A percentile compares a stretch with the other conserved stretches of the same genome.
phyloP scores from a whole-genome alignment of 441 rosid genomes.

The Jatropha multifida region DNA sequence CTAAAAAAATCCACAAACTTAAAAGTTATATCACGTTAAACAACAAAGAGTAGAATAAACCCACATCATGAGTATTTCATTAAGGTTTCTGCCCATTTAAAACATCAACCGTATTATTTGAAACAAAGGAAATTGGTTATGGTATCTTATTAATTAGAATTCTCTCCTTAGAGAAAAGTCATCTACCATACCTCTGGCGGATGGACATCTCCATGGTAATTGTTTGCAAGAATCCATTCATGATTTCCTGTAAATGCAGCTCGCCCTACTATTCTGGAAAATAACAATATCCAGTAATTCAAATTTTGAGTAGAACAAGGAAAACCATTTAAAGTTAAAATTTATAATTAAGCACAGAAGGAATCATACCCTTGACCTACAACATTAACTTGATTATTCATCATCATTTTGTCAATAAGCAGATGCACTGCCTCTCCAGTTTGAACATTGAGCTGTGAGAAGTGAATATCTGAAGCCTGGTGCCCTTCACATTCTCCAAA shows the following conservation, averaged over 20 bases:
- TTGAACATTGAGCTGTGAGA: conserved; percentile 37
- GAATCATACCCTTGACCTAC: conserved; percentile 84
- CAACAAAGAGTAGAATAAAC: not conserved
- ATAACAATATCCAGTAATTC: conserved; percentile 16
- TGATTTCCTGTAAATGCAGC: conserved; percentile 88
- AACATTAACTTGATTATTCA: conserved; percentile 60
- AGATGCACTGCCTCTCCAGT: conserved; percentile 40
- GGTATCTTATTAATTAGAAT: too few species aligned
- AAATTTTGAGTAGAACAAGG: conserved; percentile 3
- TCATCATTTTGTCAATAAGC: conserved; percentile 76
- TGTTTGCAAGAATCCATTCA: conserved; percentile 76
- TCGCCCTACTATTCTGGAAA: conserved; percentile 79
- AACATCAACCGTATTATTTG: not conserved
- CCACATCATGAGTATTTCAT: not conserved
- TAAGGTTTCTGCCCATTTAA: not conserved
- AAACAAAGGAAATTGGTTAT: too few species aligned
- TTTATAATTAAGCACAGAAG: not conserved
- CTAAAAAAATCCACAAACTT: conserved; percentile 35
- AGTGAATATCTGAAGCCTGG: conserved; percentile 30
- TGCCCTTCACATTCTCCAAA: conserved; percentile 47
- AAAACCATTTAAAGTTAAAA: conserved; percentile 1
- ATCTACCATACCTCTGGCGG: conserved; percentile 64
- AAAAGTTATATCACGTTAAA: conserved; percentile 18
- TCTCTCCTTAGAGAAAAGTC: not conserved
- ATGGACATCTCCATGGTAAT: conserved; percentile 45